Base-by-base conservation (phyloP, 345 rosid species). In the Eutrema yunnanense region DNA sequence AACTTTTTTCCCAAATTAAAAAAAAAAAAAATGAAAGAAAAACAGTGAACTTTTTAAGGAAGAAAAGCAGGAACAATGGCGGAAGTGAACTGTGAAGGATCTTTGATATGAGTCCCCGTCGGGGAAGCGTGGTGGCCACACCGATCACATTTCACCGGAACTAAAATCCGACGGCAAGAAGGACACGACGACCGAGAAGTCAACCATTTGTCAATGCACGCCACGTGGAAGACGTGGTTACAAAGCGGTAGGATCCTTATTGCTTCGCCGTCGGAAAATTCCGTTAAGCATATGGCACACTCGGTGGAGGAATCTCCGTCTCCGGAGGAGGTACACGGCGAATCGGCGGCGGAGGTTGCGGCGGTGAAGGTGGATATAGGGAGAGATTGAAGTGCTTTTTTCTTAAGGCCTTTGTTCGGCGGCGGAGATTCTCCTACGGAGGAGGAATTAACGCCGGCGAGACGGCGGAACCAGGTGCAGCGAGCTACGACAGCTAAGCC, bases 361-460 rank as follows among this genome's bases (percentile, higher is more conserved):
- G 71, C 40, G 72, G 80, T 57, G 84, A 81, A 89, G 8, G 85
- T 85, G 72, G 86, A 43, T 42, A 75, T 86, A 30, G 97, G 97
- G 47, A 92, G 87, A 10, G 87, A 72, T 19, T 73, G 75, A 10
- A 92, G 84, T 8, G 74, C 80, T 77, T 89, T 89, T 83, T 85
- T 89, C 81, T 86, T 92, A 22, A 92, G 74, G 3, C 95, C 97
- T 90, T 79, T 78, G 82, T 78, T 87, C 75, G 73, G 84, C 83
- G 40, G 78, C 22, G 60, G 81, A 19, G 77, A 37, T 51, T 46
- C 33, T 65, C 51, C 43, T 30, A 30, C 40, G 32, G 53, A 36
- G 51, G 59, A 7, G 8, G 71, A 54, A 9, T 12, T 75, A 51
- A 57, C 73, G 11, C 80, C 14, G 13, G 56, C 11, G 11, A 27